A percentile compares a stretch with the other conserved stretches of the same genome.
Evolutionary conservation across 2,329 filamentous ascomycete species (phyloP).

Genomic region (Rugonectria rugulosa): DNA sequence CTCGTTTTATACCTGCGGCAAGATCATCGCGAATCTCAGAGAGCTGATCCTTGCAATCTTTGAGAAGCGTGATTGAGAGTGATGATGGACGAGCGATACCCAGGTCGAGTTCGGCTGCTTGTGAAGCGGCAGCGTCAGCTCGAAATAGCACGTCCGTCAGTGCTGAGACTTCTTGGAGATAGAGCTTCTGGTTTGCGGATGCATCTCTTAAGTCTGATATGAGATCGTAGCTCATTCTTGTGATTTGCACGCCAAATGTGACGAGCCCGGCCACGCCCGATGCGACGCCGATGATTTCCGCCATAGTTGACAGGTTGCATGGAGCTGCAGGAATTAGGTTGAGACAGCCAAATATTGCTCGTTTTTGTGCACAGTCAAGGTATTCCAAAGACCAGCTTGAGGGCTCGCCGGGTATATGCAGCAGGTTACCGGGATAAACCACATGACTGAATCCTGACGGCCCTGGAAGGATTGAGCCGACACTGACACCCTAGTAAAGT

Average conservation of each 20-base stretch:
- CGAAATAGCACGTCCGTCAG: constrained; percentile 4
- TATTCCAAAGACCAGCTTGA: too few relatives aligned
- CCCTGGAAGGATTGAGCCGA: too few relatives aligned
- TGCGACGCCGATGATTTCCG: constrained; percentile 1
- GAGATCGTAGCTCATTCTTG: constrained; percentile 1
- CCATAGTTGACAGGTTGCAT: background rate
- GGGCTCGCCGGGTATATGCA: too few relatives aligned
- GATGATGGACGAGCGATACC: constrained; percentile 1
- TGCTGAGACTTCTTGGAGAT: constrained; percentile 2
- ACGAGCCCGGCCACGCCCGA: constrained; percentile 1
- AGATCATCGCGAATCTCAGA: constrained; percentile 8
- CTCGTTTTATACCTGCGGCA: background rate
- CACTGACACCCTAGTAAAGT: too few relatives aligned
- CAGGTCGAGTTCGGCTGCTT: constrained; percentile 4
- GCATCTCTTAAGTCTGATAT: background rate
- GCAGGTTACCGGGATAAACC: too few relatives aligned
- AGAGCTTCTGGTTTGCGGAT: background rate
- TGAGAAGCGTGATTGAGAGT: background rate
- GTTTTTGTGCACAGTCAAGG: too few relatives aligned
- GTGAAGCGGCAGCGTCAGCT: background rate
- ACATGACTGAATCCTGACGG: too few relatives aligned
- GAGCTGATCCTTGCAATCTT: constrained; percentile 5
- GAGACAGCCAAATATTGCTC: too few relatives aligned
- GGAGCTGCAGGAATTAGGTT: too few relatives aligned
- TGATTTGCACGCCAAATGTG: constrained; percentile 2